Evolutionary conservation across 2,329 filamentous ascomycete species (phyloP).

Genomic region (Cladosporium oxysporum): DNA sequence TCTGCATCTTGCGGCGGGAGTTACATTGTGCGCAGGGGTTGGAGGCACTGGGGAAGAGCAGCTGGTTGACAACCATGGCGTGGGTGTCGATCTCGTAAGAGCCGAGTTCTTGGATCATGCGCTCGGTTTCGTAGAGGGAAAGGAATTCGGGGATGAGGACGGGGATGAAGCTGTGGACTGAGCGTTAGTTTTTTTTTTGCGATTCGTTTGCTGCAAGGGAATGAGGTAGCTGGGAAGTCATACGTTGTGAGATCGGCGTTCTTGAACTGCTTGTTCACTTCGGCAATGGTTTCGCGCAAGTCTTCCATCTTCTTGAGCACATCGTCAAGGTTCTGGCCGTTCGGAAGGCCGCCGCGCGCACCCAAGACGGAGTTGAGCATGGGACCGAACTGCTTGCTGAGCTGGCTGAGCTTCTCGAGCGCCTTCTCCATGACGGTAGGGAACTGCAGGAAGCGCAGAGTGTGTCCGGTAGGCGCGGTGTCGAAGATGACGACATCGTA

Average conservation of each 20-base stretch:
- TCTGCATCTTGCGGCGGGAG: conserved; percentile 94
- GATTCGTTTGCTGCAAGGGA: background rate
- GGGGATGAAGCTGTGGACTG: conserved; percentile 69
- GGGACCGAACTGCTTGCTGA: conserved; percentile 91
- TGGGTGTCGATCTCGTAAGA: conserved; percentile 95
- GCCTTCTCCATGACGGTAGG: conserved; percentile 97
- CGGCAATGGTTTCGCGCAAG: conserved; percentile 85
- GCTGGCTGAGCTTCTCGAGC: conserved; percentile 92
- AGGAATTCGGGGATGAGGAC: conserved; percentile 98
- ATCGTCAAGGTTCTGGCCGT: conserved; percentile 89
- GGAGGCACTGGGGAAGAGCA: conserved; percentile 84
- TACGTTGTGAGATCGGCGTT: conserved; percentile 84
- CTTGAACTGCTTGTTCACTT: conserved; percentile 98
- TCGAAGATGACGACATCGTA: conserved; percentile 99
- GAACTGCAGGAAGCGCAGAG: conserved; percentile 96
- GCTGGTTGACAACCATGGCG: conserved; percentile 96
- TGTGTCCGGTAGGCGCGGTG: conserved; percentile 96
- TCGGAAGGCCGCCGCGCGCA: conserved; percentile 72
- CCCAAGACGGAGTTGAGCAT: conserved; percentile 94
- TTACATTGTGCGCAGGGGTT: conserved; percentile 95
- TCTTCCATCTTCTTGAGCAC: conserved; percentile 94
- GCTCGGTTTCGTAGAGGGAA: conserved; percentile 95
- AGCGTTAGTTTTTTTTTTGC: background rate
- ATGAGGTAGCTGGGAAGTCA: background rate
- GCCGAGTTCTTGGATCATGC: conserved; percentile 97